Conservation (phyloP, 176 grass and related monocot genomes). For the Otatea glauca region DNA sequence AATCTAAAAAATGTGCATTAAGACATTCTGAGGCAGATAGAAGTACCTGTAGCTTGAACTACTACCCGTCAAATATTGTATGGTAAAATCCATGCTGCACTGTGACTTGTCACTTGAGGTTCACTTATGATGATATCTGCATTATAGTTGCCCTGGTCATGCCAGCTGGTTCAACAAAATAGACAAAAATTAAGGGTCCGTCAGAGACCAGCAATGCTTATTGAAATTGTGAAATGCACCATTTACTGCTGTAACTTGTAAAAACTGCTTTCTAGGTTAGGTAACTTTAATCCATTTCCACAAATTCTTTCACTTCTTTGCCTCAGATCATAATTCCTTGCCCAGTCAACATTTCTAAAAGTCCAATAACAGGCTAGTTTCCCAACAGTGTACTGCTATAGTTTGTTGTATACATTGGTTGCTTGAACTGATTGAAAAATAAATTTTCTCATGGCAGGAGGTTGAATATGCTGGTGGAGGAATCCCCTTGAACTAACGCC, state of each 20-base stretch:
- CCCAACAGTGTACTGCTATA: not conserved
- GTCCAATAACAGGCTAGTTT: not conserved
- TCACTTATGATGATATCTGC: not conserved
- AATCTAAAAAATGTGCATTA: not conserved
- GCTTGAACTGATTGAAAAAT: constrained; percentile 20
- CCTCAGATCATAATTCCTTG: not conserved
- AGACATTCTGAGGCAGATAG: not conserved
- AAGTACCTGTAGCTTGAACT: not conserved
- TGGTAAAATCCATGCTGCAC: constrained; percentile 16
- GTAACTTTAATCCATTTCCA: constrained; percentile 3
- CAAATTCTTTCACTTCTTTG: not conserved
- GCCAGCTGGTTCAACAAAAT: constrained; percentile 1
- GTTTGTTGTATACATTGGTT: constrained; percentile 30
- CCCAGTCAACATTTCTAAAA: not conserved
- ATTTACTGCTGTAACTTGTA: not conserved
- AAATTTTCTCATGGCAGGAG: constrained; percentile 59
- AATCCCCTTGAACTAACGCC: constrained; percentile 44
- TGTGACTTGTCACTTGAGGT: not conserved
- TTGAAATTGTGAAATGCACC: not conserved
- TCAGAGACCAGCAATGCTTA: not conserved
- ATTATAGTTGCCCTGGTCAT: not conserved
- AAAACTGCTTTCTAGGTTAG: not conserved
- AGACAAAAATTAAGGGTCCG: not conserved
- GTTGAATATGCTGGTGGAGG: constrained; percentile 92
- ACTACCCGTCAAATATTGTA: not conserved